Evolutionary conservation across 139 green algal species (phyloP), one percentile per base, ranked within the genome.

Genomic region (Asterochloris sp.): DNA sequence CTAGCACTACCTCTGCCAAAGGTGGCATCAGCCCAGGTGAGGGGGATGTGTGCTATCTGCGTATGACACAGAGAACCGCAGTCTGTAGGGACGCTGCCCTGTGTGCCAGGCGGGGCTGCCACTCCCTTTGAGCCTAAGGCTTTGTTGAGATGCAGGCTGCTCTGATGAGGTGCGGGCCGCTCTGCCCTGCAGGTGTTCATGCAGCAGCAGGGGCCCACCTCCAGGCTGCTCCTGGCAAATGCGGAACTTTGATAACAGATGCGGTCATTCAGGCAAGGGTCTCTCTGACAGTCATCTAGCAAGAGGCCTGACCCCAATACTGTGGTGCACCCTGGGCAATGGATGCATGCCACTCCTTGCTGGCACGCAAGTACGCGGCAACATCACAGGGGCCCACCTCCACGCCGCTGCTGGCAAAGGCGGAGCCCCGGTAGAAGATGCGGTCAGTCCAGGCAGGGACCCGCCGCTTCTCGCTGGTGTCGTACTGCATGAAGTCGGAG

Each of bases 371-470:
- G 19, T 2, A 24, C 4, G 9, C 21, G 17, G 66, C 66, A 71
- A 71, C 17, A 17, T 12, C 14, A 10, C 9, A 79, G 19, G 28
- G 74, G 29, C 21, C 19, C 16, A 16, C 19, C 47, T 69, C 38
- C 27, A 23, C 0, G 19, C 61, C 62, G 29, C 28, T 73, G 61
- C 69, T 74, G 77, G 73, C 54, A 62, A 80, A 82, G 13, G 83
- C 82, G 26, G 79, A 87, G 76, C 92, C 96, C 8, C 96, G 83
- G 83, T 93, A 98, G n/a, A 99, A 91, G 26, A 99, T 88, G 69
- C 96, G 91, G 88, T 99, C 96, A 21, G 92, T 96, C 92, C 92
- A 98, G 1, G 94, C 90, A 0, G 95, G 95, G 54, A 97, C 85
- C 1, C 95, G 86, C 66, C 85, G 83, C 90, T 98, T 98, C 88